Evolutionary conservation across 2,329 filamentous ascomycete species (phyloP).

Genomic region (Taxawa tesnikishii): DNA sequence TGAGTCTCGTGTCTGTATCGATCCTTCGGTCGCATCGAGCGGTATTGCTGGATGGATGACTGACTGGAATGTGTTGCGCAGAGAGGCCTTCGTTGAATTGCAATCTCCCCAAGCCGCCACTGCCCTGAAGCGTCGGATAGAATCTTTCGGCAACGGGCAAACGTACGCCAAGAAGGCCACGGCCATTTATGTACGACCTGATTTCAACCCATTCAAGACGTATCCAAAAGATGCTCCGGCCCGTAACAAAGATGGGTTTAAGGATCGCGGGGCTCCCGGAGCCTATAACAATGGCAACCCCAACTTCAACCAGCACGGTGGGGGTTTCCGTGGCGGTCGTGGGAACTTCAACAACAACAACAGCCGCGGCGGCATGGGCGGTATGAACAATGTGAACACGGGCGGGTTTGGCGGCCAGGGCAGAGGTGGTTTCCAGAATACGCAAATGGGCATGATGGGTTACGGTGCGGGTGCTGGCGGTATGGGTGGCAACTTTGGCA

Average conservation of each 20-base stretch:
- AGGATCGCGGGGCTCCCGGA: slow-evolving; percentile 38
- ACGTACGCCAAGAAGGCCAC: slow-evolving; percentile 51
- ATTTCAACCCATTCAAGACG: slow-evolving; percentile 79
- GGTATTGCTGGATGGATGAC: no score
- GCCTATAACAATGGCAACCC: slow-evolving; percentile 24
- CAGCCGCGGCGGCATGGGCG: slow-evolving; percentile 13
- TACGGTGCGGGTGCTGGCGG: slow-evolving; percentile 13
- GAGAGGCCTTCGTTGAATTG: slow-evolving; percentile 76
- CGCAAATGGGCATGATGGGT: slow-evolving; percentile 10
- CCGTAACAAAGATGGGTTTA: slow-evolving; percentile 51
- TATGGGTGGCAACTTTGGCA: slow-evolving; percentile 26
- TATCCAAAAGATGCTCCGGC: slow-evolving; percentile 76
- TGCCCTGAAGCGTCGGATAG: slow-evolving; percentile 71
- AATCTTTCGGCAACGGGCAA: slow-evolving; percentile 48
- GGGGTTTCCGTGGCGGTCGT: slow-evolving; percentile 29
- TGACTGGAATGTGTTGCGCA: slow-evolving; percentile 18
- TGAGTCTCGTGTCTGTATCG: slow-evolving; percentile 36
- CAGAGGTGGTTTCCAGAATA: slow-evolving; percentile 14
- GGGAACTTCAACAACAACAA: slow-evolving; percentile 18
- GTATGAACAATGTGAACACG: slow-evolving; percentile 11
- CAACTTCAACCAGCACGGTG: slow-evolving; percentile 39
- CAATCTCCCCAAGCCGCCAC: slow-evolving; percentile 72
- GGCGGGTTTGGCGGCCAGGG: slow-evolving; percentile 21
- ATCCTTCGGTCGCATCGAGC: no score
- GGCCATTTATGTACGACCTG: slow-evolving; percentile 63